Evolutionary conservation across 1,284 basidiomycete genomes (phyloP).

Genomic region (Microbotryum saponariae): DNA sequence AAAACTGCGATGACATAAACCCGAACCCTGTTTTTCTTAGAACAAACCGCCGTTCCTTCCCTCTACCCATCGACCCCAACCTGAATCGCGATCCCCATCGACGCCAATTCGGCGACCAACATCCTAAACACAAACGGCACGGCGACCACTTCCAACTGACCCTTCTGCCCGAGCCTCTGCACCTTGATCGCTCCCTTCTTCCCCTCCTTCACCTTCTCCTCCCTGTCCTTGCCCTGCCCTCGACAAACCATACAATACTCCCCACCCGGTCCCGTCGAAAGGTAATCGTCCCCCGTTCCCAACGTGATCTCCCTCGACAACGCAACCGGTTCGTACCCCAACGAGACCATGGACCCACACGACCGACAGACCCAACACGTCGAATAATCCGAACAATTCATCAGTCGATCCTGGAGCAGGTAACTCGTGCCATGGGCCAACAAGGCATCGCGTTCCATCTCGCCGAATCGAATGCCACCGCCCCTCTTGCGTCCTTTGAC

Average conservation of each 20-base stretch:
- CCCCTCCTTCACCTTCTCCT: conserved; percentile 45
- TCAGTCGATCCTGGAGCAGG: conserved; percentile 92
- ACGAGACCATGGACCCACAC: conserved; percentile 88
- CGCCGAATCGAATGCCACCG: conserved; percentile 98
- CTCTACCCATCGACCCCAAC: conserved; percentile 15
- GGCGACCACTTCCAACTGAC: conserved; percentile 84
- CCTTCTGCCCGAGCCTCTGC: conserved; percentile 44
- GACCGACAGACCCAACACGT: conserved; percentile 96
- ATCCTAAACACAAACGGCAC: conserved; percentile 93
- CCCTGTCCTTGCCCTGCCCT: conserved; percentile 53
- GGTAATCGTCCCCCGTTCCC: conserved; percentile 47
- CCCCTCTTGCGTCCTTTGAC: conserved; percentile 99
- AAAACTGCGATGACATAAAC: neutral
- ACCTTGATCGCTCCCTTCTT: conserved; percentile 45
- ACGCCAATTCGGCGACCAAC: conserved; percentile 55
- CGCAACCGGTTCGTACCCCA: conserved; percentile 81
- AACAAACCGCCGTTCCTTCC: neutral
- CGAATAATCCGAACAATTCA: conserved; percentile 99
- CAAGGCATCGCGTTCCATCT: conserved; percentile 99
- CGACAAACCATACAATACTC: conserved; percentile 91
- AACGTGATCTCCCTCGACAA: conserved; percentile 54
- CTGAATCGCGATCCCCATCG: conserved; percentile 47
- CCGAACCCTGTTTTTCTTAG: neutral
- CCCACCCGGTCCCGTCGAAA: conserved; percentile 58
- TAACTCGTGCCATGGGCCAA: conserved; percentile 98